phyloP scores from a whole-genome alignment of 257 asterid genomes.

The Leonotis leonurus region DNA sequence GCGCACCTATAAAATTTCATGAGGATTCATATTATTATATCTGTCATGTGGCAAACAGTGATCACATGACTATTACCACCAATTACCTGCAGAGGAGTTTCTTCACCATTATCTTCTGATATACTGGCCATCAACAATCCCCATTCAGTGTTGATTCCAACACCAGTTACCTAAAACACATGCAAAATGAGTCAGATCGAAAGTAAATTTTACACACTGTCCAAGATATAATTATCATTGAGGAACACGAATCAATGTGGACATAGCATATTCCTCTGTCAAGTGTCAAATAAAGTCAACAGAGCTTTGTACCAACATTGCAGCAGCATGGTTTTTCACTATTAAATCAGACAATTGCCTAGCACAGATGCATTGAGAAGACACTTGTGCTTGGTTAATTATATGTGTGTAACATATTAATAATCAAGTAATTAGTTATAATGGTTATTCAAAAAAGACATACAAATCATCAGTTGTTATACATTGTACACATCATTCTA shows the following conservation, averaged over 20 bases:
- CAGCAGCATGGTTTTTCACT: too few relatives aligned
- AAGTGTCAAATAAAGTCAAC: too few relatives aligned
- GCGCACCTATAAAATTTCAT: constrained; percentile 57
- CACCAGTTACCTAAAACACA: constrained; percentile 68
- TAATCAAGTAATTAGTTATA: too few relatives aligned
- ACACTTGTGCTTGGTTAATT: too few relatives aligned
- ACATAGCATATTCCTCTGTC: not conserved
- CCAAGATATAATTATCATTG: not conserved
- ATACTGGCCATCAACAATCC: constrained; percentile 95
- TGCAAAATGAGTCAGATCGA: constrained; percentile 7
- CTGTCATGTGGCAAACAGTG: not conserved
- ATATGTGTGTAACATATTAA: too few relatives aligned
- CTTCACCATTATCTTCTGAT: constrained; percentile 97
- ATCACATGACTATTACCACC: constrained; percentile 1
- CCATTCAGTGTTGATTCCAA: constrained; percentile 96
- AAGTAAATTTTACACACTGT: not conserved
- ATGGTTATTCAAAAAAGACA: too few relatives aligned
- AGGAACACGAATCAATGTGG: not conserved
- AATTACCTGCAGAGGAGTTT: constrained; percentile 92
- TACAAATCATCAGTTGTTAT: too few relatives aligned
- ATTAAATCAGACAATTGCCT: too few relatives aligned
- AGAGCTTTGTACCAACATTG: too few relatives aligned
- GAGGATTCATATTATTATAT: not conserved
- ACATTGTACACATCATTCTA: too few relatives aligned
- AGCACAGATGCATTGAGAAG: too few relatives aligned